phyloP scores from a whole-genome alignment of 306 rosid genomes.

The Ochetophila trinervis region DNA sequence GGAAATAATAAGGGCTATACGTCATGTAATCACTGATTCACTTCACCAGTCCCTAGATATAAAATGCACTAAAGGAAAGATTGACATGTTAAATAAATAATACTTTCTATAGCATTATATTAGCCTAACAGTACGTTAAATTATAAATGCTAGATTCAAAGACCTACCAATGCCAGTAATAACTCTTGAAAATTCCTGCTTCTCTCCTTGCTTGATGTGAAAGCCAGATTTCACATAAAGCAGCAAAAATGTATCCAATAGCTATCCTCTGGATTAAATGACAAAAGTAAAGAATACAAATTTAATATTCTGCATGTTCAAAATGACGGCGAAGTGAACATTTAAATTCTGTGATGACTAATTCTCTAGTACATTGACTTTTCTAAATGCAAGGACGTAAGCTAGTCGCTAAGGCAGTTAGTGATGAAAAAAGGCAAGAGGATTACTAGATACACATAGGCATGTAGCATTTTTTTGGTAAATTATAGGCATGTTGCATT shows the following conservation, averaged over 20 bases:
- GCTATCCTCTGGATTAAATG: slow-evolving; percentile 70
- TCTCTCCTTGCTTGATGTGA: slow-evolving; percentile 39
- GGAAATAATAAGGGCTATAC: background rate
- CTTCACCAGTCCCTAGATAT: background rate
- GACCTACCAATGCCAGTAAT: slow-evolving; percentile 60
- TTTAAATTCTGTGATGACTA: background rate
- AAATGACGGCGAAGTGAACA: background rate
- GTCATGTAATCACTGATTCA: background rate
- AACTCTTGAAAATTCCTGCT: slow-evolving; percentile 42
- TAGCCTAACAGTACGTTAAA: background rate
- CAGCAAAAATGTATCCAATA: slow-evolving; percentile 69
- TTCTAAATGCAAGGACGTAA: background rate
- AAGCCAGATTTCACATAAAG: slow-evolving; percentile 85
- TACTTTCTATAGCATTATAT: background rate
- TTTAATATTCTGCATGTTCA: slow-evolving; percentile 1
- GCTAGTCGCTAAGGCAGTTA: background rate
- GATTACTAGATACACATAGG: no score
- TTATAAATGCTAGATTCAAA: slow-evolving; percentile 7
- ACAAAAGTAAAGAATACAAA: slow-evolving; percentile 10
- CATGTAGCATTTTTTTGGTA: no score
- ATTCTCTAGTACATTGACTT: background rate
- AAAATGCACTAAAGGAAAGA: background rate
- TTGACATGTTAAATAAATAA: background rate
- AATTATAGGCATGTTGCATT: no score
- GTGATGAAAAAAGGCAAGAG: no score